Evolutionary conservation across 495 filamentous ascomycete genomes (phyloP).

Genomic region (Penicillium crystallinum): DNA sequence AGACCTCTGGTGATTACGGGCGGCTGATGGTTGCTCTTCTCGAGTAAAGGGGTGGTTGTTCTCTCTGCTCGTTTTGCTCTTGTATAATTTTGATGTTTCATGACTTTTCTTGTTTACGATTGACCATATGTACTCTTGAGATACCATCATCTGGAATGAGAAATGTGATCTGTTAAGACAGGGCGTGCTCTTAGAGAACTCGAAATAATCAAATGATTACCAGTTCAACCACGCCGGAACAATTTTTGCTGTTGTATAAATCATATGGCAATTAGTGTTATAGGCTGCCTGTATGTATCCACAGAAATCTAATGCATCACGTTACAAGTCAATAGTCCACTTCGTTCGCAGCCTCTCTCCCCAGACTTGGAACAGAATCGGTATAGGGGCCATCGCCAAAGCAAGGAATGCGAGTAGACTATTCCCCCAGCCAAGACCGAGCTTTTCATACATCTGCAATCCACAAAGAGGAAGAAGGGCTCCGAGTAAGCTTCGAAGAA

Average conservation of each 20-base stretch:
- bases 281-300: too few relatives aligned
- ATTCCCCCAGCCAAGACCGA: conserved; percentile 66
- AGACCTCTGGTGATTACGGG: conserved; percentile 86
- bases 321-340: not conserved
- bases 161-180: not conserved
- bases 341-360: not conserved
- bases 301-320: too few relatives aligned
- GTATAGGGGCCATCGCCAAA: conserved; percentile 41
- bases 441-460: conserved; percentile 51
- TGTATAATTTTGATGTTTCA: not conserved
- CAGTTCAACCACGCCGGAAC: too few relatives aligned
- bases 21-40: conserved; percentile 44
- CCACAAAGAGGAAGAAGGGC: conserved; percentile 61
- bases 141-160: conserved; percentile 1
- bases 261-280: too few relatives aligned
- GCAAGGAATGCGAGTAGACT: conserved; percentile 60
- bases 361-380: conserved; percentile 11
- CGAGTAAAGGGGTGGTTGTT: conserved; percentile 16
- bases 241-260: too few relatives aligned
- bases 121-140: not conserved
- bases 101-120: not conserved
- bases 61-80: not conserved
- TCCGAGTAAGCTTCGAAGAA: conserved; percentile 53
- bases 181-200: too few relatives aligned
- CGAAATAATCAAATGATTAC: too few relatives aligned